Evolutionary conservation across 2,329 filamentous ascomycete genomes (phyloP), one percentile per base, ranked within the genome.

Genomic region (Nemania serpens): DNA sequence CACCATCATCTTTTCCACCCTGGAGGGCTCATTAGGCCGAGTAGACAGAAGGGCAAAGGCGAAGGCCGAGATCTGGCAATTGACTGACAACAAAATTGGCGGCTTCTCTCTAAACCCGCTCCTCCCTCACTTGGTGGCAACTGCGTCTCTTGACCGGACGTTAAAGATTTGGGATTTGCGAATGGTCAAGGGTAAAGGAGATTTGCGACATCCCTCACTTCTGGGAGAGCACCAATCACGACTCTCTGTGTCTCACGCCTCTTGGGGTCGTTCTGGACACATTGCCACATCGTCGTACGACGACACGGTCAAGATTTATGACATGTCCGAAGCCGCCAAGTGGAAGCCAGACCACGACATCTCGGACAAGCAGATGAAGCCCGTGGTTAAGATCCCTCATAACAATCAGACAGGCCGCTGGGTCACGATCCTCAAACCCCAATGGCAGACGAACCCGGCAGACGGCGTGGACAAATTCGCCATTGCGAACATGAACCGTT

Each of bases 401-500:
- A 99, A 99, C 72, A 97, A 97, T 71, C 95, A 99, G 77, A 98
- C 93, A 0, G 95, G 94, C 0, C 84, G 93, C 57, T 97, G 92
- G 92, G 93, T 97, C 0, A 96, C 92, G 0, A 97, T 85, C 36
- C 75, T 82, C 73, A 96, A 82, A 83, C 95, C 74, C 0, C 92
- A 97, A 69, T 99, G 95, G 95, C 95, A 99, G 75, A 81, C 85
- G 34, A 83, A 85, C 47, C 94, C 95, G 0, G 78, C 83, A 36
- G 91, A 95, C 60, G 88, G 88, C 7, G 87, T 96, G 5, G 89
- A 96, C 65, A 92, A 94, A 63, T 93, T 99, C 69, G 91, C 87
- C 22, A 94, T 99, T 59, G 95, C 91, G 1, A 99, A 98, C 69
- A 98, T 98, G 95, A 97, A 96, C 73, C 87, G 95, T 1, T 98